These are phyloP conservation scores for Hypericum androsaemum DNA, from an alignment of 345 rosid species.

Conservation along the genomic window DNA sequence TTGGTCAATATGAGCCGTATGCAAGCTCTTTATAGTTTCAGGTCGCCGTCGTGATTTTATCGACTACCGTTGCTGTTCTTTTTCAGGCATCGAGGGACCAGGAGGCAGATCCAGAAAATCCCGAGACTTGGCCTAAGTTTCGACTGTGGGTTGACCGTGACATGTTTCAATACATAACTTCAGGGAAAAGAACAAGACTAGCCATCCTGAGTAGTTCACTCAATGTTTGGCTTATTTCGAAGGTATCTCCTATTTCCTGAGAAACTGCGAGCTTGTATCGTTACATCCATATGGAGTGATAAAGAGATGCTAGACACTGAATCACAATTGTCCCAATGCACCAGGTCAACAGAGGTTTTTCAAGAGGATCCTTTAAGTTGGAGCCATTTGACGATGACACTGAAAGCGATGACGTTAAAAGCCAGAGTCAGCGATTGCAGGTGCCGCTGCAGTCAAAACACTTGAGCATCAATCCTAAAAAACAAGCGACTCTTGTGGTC, in stretches of 20 bases:
- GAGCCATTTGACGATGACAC: slow-evolving; percentile 60
- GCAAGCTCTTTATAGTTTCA: not conserved
- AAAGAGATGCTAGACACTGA: slow-evolving; percentile 4
- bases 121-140: slow-evolving; percentile 84
- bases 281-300: no score
- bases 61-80: not conserved
- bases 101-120: slow-evolving; percentile 57
- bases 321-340: not conserved
- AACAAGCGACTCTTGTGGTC: no score
- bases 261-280: no score
- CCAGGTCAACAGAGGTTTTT: slow-evolving; percentile 81
- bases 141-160: slow-evolving; percentile 69
- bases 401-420: slow-evolving; percentile 21
- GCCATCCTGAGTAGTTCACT: slow-evolving; percentile 85
- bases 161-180: slow-evolving; percentile 79
- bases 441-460: no score
- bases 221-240: slow-evolving; percentile 86
- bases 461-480: no score
- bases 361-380: slow-evolving; percentile 74
- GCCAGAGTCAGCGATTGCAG: slow-evolving; percentile 10
- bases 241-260: slow-evolving; percentile 35
- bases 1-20: not conserved
- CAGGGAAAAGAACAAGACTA: slow-evolving; percentile 70
- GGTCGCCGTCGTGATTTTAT: not conserved
- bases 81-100: slow-evolving; percentile 51